Evolutionary conservation across 129 eudicot species (phyloP), one percentile per base, ranked within the genome.

Genomic region (Flaveria linearis): DNA sequence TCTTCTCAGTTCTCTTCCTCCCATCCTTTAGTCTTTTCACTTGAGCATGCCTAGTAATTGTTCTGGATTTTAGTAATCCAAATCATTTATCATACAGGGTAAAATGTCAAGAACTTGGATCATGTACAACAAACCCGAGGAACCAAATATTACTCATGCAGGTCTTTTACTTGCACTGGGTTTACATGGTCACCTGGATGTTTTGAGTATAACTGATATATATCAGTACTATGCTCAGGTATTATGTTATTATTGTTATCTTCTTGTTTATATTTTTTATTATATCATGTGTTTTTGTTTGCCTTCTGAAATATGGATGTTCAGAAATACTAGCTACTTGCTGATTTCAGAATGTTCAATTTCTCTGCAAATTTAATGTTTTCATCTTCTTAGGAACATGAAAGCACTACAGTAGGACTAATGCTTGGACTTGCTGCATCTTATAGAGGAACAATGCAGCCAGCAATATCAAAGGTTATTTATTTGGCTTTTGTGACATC

Each of bases 401-500:
- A 94, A 81, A 87, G 91, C 84, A 94, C 99, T 3, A 89, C 97
- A 10, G 96, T 89, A 25, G 99, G 97, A 75, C 77, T 94, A 68
- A 94, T 94, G 99, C 92, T 94, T 84, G 99, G 99, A 74, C 97
- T 94, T 66, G 97, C 99, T 67, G 99, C 99, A 79, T 94, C 99
- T 71, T 86, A 89, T 69, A 84, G 97, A 82, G 99, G 99, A 73
- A 91, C 99, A 57, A 89, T 94, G 99, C 89, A 91, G 77, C 97
- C 97, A 30, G 91, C 97, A 28, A 85, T 94, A 74, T 91, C 96
- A 65, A 94, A 91, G 98, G 98, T 91, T 67, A 36, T 57, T 43
- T 56, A 22, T 49, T 30, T 50, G 55, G 47, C 42, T 50, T 71
- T 62, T 62, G 71, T 69, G 39, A 16, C 61, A 69, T 69, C 39